These are phyloP conservation scores for Coemansia sp. DNA, from an alignment of 192 early-diverging fungal species.

Conservation along the genomic window DNA sequence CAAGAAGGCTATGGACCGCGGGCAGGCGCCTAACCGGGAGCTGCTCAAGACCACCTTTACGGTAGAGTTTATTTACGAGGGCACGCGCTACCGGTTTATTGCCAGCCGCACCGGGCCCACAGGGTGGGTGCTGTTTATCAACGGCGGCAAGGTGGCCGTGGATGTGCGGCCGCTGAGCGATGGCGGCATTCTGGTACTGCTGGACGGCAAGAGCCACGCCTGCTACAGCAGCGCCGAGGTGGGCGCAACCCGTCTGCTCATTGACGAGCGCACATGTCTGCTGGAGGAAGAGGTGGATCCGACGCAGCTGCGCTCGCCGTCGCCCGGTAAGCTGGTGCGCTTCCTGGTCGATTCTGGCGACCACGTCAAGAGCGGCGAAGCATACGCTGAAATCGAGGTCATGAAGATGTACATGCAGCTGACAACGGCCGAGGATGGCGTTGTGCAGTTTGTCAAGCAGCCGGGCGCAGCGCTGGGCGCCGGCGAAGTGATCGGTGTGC, in stretches of 20 bases:
- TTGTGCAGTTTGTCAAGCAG: conserved; percentile 86
- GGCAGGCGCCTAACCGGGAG: conserved; percentile 80
- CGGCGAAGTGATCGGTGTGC: conserved; percentile 91
- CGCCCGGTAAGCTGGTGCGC: conserved; percentile 94
- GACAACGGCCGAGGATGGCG: conserved; percentile 84
- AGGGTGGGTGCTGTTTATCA: conserved; percentile 74
- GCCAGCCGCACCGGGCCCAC: conserved; percentile 78
- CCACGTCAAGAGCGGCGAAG: conserved; percentile 84
- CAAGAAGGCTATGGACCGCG: conserved; percentile 82
- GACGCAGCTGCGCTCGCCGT: conserved; percentile 91
- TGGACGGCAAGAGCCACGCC: conserved; percentile 89
- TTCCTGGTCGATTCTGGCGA: conserved; percentile 90
- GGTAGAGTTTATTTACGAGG: conserved; percentile 92
- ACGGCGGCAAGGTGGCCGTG: conserved; percentile 79
- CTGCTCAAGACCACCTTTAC: conserved; percentile 69
- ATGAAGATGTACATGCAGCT: conserved; percentile 99
- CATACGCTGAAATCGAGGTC: conserved; percentile 98
- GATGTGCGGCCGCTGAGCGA: conserved; percentile 85
- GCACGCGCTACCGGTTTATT: conserved; percentile 87
- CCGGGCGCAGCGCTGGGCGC: conserved; percentile 77
- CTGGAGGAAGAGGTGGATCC: conserved; percentile 97
- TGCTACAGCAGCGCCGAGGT: conserved; percentile 90
- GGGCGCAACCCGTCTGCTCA: conserved; percentile 79
- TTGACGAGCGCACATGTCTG: conserved; percentile 88
- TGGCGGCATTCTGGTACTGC: conserved; percentile 84